A percentile compares a stretch with the other conserved stretches of the same genome.
Conservation (phyloP, 176 grass and related monocot genomes). For the Poa annua region DNA sequence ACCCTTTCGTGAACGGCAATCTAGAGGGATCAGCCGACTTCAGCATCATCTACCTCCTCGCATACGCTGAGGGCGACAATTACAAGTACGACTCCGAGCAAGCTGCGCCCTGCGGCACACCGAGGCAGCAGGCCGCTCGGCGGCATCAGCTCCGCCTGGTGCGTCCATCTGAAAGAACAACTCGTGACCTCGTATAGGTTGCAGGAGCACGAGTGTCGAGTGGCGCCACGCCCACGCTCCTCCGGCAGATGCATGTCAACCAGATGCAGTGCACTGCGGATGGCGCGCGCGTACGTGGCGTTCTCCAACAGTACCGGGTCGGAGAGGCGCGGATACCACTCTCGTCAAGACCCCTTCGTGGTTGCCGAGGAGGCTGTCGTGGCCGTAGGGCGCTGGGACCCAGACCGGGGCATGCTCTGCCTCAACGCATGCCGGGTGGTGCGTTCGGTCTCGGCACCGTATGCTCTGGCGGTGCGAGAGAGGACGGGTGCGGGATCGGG, state of each 20-base stretch:
- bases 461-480: not conserved
- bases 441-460: not conserved
- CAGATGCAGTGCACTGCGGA: constrained; percentile 39
- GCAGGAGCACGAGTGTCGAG: not conserved
- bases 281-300: constrained; percentile 40
- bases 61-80: constrained; percentile 42
- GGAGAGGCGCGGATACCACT: not conserved
- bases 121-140: not conserved
- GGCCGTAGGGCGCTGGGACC: constrained; percentile 63
- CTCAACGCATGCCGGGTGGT: constrained; percentile 49
- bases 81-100: constrained; percentile 43
- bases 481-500: constrained; percentile 51
- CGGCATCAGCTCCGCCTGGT: not conserved
- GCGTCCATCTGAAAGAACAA: not conserved
- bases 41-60: constrained; percentile 45
- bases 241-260: constrained; percentile 36
- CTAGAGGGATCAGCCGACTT: constrained; percentile 42
- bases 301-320: constrained; percentile 44
- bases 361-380: constrained; percentile 34
- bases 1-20: constrained; percentile 44
- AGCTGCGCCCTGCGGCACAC: not conserved
- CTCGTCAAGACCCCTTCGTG: not conserved
- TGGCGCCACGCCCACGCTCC: not conserved
- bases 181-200: constrained; percentile 30
- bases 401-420: constrained; percentile 33